A percentile compares a stretch with the other conserved stretches of the same genome.
These are phyloP conservation scores for Myrica gale DNA, from an alignment of 306 rosid genomes.

Conservation along the genomic window DNA sequence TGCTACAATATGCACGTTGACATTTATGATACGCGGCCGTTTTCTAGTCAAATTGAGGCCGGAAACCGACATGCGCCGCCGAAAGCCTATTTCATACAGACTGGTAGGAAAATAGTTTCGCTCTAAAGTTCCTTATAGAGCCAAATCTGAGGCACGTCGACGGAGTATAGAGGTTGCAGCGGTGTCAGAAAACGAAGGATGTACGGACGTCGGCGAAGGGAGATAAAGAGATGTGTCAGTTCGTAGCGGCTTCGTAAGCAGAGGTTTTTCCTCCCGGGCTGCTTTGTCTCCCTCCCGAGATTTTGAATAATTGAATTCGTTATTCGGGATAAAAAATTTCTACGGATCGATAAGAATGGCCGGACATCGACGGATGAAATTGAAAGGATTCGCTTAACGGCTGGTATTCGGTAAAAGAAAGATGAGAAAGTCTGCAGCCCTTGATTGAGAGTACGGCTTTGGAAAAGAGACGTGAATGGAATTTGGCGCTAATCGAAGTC, in stretches of 20 bases:
- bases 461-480: slow-evolving; percentile 27
- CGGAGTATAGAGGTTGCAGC: background rate
- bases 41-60: slow-evolving; percentile 12
- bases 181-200: background rate
- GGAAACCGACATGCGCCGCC: background rate
- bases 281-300: slow-evolving; percentile 34
- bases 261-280: background rate
- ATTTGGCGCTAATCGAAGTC: slow-evolving; percentile 71
- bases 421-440: slow-evolving; percentile 6
- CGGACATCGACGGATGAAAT: slow-evolving; percentile 10
- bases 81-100: background rate
- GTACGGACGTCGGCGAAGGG: background rate
- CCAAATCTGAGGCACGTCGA: slow-evolving; percentile 6
- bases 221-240: background rate
- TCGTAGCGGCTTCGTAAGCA: background rate
- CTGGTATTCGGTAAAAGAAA: slow-evolving; percentile 10
- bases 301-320: slow-evolving; percentile 57
- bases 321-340: slow-evolving; percentile 16
- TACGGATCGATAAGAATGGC: slow-evolving; percentile 26
- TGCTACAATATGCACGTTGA: too few species aligned
- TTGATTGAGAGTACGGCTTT: slow-evolving; percentile 26
- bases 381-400: slow-evolving; percentile 18
- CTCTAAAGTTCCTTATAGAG: background rate
- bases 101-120: background rate
- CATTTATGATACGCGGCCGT: slow-evolving; percentile 1